These are phyloP conservation scores for Austroboletus niveus DNA, from an alignment of 1,284 basidiomycete genomes.

Conservation along the genomic window DNA sequence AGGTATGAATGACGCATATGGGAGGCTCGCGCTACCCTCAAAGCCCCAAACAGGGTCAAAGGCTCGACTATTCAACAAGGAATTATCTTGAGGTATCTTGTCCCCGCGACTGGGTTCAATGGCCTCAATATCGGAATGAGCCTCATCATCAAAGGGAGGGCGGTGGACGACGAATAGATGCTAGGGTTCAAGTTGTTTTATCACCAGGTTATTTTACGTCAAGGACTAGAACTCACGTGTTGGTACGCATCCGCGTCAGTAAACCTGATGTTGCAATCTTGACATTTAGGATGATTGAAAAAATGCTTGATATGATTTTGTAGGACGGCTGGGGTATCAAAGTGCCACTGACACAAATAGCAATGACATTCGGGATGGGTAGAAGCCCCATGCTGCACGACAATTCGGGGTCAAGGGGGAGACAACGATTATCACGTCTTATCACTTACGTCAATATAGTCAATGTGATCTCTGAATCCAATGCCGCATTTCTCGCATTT, in stretches of 20 bases:
- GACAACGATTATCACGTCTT: not conserved
- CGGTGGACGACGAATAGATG: slow-evolving; percentile 29
- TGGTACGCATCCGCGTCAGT: slow-evolving; percentile 32
- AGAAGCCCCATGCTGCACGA: slow-evolving; percentile 28
- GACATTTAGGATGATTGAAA: slow-evolving; percentile 31
- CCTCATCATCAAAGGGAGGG: slow-evolving; percentile 18
- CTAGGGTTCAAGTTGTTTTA: slow-evolving; percentile 13
- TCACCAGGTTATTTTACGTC: not conserved
- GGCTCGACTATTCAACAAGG: slow-evolving; percentile 7
- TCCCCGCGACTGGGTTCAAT: slow-evolving; percentile 2
- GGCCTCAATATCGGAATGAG: not conserved
- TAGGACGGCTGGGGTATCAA: slow-evolving; percentile 27
- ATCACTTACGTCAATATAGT: slow-evolving; percentile 31
- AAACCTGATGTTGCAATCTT: slow-evolving; percentile 28
- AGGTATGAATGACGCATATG: slow-evolving; percentile 30
- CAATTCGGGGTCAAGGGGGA: slow-evolving; percentile 7
- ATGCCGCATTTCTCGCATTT: slow-evolving; percentile 25
- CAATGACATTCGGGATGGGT: slow-evolving; percentile 33
- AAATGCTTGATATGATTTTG: slow-evolving; percentile 34
- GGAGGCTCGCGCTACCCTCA: slow-evolving; percentile 21
- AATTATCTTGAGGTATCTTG: slow-evolving; percentile 2
- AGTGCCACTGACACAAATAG: slow-evolving; percentile 35
- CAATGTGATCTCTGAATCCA: slow-evolving; percentile 29
- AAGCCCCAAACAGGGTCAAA: slow-evolving; percentile 30
- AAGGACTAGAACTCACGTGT: slow-evolving; percentile 20